Evolutionary conservation across 306 rosid genomes (phyloP).

Genomic region (Vigna mungo): DNA sequence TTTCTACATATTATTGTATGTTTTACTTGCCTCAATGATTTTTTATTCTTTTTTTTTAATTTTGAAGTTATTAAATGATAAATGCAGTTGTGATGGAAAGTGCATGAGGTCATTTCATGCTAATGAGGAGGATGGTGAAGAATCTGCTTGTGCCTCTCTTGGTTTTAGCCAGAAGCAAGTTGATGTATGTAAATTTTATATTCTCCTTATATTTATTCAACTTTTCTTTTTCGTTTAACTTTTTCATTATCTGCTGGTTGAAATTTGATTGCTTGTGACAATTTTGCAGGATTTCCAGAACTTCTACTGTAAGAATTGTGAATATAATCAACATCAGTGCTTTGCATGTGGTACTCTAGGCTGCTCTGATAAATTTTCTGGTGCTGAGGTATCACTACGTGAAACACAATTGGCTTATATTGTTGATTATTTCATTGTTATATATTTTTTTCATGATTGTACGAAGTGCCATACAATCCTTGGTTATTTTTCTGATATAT

Average conservation of each 20-base stretch:
- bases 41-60: background rate
- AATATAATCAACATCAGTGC: conserved; percentile 82
- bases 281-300: conserved; percentile 70
- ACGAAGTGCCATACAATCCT: conserved; percentile 9
- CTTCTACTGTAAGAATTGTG: conserved; percentile 81
- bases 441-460: conserved; percentile 11
- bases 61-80: conserved; percentile 28
- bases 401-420: conserved; percentile 17
- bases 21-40: conserved; percentile 6
- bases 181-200: conserved; percentile 63
- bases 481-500: conserved; percentile 24
- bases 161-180: conserved; percentile 72
- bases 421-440: conserved; percentile 23
- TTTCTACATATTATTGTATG: conserved; percentile 1
- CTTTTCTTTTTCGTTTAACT: conserved; percentile 10
- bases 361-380: conserved; percentile 70
- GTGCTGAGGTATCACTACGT: conserved; percentile 76
- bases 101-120: conserved; percentile 97
- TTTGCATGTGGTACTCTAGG: conserved; percentile 87
- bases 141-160: conserved; percentile 72
- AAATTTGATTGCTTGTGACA: conserved; percentile 38
- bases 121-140: conserved; percentile 62
- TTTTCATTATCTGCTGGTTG: conserved; percentile 29
- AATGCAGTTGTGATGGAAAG: conserved; percentile 87
- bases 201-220: conserved; percentile 26